These are phyloP conservation scores for Spongispora temasekensis DNA, from an alignment of 1,284 basidiomycete species.

Conservation along the genomic window DNA sequence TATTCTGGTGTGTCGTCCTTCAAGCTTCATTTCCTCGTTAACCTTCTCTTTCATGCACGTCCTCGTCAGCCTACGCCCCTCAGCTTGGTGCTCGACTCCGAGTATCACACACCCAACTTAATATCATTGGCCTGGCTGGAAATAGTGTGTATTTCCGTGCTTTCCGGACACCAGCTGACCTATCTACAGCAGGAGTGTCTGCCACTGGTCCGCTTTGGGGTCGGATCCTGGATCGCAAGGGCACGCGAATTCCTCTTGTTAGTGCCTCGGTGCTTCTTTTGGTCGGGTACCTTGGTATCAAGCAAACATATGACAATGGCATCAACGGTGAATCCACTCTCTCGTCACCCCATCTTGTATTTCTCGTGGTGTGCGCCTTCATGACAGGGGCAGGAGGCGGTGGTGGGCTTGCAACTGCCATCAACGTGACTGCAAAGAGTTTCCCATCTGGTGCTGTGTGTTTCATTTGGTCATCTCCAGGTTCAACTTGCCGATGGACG, in stretches of 20 bases:
- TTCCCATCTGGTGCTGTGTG: slow-evolving; percentile 55
- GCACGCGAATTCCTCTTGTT: slow-evolving; percentile 54
- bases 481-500: no score
- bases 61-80: slow-evolving; percentile 70
- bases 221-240: slow-evolving; percentile 62
- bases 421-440: slow-evolving; percentile 69
- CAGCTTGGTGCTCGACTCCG: slow-evolving; percentile 72
- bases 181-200: slow-evolving; percentile 55
- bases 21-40: no score
- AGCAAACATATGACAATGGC: slow-evolving; percentile 58
- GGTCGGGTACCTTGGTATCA: slow-evolving; percentile 67
- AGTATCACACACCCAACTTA: slow-evolving; percentile 74
- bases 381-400: slow-evolving; percentile 66
- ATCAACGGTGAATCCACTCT: slow-evolving; percentile 26
- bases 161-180: slow-evolving; percentile 5
- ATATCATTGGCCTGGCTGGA: slow-evolving; percentile 70
- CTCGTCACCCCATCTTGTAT: slow-evolving; percentile 34
- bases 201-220: slow-evolving; percentile 69
- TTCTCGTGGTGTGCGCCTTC: slow-evolving; percentile 52
- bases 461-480: no score
- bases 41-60: slow-evolving; percentile 2
- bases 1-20: slow-evolving; percentile 34
- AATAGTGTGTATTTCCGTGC: slow-evolving; percentile 49
- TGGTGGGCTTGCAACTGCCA: slow-evolving; percentile 52
- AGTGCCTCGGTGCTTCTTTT: slow-evolving; percentile 54